phyloP scores from a whole-genome alignment of 2,329 filamentous ascomycete genomes.

The Colletotrichum spaethianum region DNA sequence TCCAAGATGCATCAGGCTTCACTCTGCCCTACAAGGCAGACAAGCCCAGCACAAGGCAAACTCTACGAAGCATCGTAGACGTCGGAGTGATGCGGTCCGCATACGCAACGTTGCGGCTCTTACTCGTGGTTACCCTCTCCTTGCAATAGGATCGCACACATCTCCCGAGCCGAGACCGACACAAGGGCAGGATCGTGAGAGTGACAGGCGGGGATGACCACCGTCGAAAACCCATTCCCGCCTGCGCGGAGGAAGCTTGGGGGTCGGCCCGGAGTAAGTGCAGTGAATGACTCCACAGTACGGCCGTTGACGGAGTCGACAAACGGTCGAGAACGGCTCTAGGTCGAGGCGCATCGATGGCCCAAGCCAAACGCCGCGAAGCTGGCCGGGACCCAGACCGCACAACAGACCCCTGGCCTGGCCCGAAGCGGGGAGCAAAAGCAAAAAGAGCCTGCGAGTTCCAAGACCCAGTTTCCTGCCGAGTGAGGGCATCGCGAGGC shows the following conservation, averaged over 20 bases:
- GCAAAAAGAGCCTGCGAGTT: not conserved
- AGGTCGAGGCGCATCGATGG: not conserved
- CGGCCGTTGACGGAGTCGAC: conserved; percentile 5
- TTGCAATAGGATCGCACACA: not conserved
- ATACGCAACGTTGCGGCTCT: not conserved
- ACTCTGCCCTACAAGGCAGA: not conserved
- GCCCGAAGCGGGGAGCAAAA: not conserved
- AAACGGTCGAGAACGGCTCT: conserved; percentile 11
- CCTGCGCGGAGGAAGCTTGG: not conserved
- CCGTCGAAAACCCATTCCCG: not conserved
- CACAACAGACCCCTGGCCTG: conserved; percentile 1
- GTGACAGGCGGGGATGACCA: not conserved
- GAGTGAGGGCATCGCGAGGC: conserved; percentile 5
- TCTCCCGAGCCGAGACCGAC: not conserved
- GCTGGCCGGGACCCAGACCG: not conserved
- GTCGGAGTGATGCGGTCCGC: not conserved
- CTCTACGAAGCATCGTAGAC: too few relatives aligned
- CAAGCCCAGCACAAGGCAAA: not conserved
- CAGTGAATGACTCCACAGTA: conserved; percentile 3
- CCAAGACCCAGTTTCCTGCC: not conserved
- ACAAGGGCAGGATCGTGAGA: not conserved
- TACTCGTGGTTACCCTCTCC: not conserved
- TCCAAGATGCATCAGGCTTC: not conserved
- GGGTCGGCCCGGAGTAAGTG: conserved; percentile 5
- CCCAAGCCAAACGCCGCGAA: not conserved